phyloP scores from a whole-genome alignment of 139 green algal species.

The Tetradesmus obliquus region DNA sequence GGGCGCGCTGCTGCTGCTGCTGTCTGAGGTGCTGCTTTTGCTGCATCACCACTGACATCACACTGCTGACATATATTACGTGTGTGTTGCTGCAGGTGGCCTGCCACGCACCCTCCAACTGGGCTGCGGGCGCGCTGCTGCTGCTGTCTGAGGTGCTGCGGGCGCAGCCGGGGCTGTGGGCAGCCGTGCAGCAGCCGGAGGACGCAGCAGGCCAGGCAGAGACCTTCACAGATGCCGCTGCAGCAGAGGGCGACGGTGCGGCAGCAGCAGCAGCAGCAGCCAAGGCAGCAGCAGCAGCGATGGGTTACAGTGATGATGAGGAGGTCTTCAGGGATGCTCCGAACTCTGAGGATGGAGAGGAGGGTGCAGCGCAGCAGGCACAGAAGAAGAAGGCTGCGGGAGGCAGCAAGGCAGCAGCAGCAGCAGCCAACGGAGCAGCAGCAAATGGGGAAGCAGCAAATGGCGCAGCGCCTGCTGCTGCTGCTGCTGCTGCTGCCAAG shows the following conservation, averaged over 20 bases:
- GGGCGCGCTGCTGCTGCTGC: conserved; percentile 88
- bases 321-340: conserved; percentile 17
- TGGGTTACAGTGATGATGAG: background rate
- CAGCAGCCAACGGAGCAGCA: background rate
- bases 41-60: background rate
- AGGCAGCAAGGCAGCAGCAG: conserved; percentile 41
- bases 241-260: conserved; percentile 19
- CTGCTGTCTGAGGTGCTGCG: conserved; percentile 70
- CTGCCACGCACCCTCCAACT: conserved; percentile 68
- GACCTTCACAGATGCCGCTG: conserved; percentile 70
- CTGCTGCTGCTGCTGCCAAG: background rate
- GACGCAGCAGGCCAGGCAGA: conserved; percentile 71
- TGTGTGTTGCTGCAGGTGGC: conserved; percentile 8
- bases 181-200: conserved; percentile 82
- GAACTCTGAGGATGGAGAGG: background rate
- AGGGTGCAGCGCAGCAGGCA: conserved; percentile 23
- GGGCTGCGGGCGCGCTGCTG: conserved; percentile 90
- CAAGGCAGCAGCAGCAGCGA: conserved; percentile 40
- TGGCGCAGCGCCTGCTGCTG: background rate
- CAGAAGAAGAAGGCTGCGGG: background rate
- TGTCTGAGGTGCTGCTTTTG: conserved; percentile 58
- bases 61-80: background rate
- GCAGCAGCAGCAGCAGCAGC: conserved; percentile 48
- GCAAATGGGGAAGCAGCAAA: conserved; percentile 10
- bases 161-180: conserved; percentile 80